Evolutionary conservation across 352 stramenopile species (phyloP), one percentile per base, ranked within the genome.

Genomic region (Pythium chondricola): DNA sequence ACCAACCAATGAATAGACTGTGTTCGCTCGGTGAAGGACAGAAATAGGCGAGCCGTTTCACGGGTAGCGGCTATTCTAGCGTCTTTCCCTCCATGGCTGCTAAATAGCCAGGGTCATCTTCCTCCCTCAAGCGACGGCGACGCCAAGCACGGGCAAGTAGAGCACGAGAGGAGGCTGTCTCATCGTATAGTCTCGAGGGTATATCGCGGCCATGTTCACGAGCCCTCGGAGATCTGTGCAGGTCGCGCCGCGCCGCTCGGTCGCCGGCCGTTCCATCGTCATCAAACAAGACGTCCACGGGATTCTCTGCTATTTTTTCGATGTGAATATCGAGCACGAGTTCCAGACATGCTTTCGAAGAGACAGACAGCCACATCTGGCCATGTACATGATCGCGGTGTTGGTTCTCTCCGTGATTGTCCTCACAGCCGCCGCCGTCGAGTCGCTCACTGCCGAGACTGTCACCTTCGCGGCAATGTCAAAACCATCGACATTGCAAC

Each of bases 261-360:
- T 63, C 37, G 22, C 60, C 16, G 37, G 56, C 36, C 55, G 61
- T 4, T 43, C 66, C 13, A 49, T 71, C 22, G 33, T 77, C 17
- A 59, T 73, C 16, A 57, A 73, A 40, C 67, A 80, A 27, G 67
- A 73, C 11, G 64, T 67, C 13, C 69, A 83, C 45, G 27, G 55
- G 10, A 26, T 69, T 10, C 53, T 79, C 24, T 71, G 67, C 48
- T 71, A 67, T 53, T 85, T 85, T 33, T 20, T 76, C 41, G 70
- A 85, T 36, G 58, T 55, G 41, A 61, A 73, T 36, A 62, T 83
- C 21, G 74, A 85, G 51, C 67, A 67, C 39, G 70, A 79, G 42
- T 85, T 83, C 58, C 74, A 85, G 56, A 70, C 64, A 0, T 85
- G 72, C 45, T 79, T 70, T 33, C 66, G 64, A 1, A 56, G 65